These are phyloP conservation scores for Amauroascus niger DNA, from an alignment of 2,329 filamentous ascomycete genomes.

Conservation along the genomic window DNA sequence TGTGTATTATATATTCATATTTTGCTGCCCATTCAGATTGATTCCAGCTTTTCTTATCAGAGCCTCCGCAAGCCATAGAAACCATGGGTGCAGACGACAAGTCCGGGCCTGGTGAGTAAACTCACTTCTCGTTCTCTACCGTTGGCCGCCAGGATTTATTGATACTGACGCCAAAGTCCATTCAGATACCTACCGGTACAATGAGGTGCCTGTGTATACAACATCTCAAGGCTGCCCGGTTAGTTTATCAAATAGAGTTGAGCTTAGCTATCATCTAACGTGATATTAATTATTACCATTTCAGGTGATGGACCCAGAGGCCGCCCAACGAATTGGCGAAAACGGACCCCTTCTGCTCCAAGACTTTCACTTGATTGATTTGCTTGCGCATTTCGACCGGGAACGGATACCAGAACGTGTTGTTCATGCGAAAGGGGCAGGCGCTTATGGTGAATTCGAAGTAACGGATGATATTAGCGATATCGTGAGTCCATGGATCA, in stretches of 20 bases:
- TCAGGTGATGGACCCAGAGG: conserved; percentile 44
- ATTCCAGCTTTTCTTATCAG: not conserved
- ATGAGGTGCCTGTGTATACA: conserved; percentile 51
- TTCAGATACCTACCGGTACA: conserved; percentile 42
- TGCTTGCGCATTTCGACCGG: conserved; percentile 41
- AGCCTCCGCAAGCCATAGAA: conserved; percentile 6
- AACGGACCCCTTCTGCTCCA: conserved; percentile 54
- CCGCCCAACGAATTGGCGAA: conserved; percentile 45
- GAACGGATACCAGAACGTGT: conserved; percentile 36
- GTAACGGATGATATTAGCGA: conserved; percentile 44
- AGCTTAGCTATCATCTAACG: conserved; percentile 3
- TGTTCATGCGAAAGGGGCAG: conserved; percentile 37
- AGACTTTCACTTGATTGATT: conserved; percentile 56
- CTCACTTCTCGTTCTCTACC: not conserved
- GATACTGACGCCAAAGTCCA: conserved; percentile 8
- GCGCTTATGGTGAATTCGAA: conserved; percentile 37
- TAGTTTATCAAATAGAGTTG: not conserved
- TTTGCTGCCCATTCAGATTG: no score
- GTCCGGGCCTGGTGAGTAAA: conserved; percentile 9
- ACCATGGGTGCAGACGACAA: conserved; percentile 33
- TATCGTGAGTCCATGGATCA: conserved; percentile 27
- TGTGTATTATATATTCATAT: not conserved
- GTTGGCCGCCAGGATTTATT: not conserved
- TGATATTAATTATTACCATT: not conserved
- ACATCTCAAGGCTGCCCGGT: conserved; percentile 51